A percentile compares a stretch with the other conserved stretches of the same genome.
These are phyloP conservation scores for Linnemannia exigua DNA, from an alignment of 192 early-diverging fungal genomes.

Conservation along the genomic window DNA sequence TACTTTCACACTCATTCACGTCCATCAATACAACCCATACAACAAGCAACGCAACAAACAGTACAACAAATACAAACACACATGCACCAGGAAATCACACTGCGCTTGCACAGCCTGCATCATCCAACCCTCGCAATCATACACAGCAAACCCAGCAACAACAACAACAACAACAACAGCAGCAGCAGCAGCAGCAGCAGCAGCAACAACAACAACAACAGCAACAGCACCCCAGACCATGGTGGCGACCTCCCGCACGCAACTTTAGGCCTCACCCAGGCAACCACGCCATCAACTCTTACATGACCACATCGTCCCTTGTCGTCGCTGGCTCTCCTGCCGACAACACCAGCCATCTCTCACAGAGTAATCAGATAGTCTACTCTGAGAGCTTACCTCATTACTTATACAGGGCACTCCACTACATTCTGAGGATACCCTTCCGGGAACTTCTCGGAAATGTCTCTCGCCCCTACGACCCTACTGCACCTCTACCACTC, in stretches of 20 bases:
- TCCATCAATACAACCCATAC: not conserved
- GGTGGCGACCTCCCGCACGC: slow-evolving; percentile 49
- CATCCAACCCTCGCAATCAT: not conserved
- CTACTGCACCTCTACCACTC: slow-evolving; percentile 20
- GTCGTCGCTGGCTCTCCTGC: not conserved
- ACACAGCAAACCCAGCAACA: not conserved
- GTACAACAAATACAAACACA: not conserved
- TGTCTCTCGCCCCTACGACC: slow-evolving; percentile 32
- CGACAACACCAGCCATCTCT: not conserved
- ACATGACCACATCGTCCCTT: not conserved
- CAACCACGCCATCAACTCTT: slow-evolving; percentile 18
- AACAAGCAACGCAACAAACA: slow-evolving; percentile 1
- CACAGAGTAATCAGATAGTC: not conserved
- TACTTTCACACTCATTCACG: not conserved
- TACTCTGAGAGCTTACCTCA: slow-evolving; percentile 20
- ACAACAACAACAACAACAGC: not conserved
- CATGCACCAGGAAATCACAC: not conserved
- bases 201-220: not conserved
- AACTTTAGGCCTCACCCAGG: slow-evolving; percentile 43
- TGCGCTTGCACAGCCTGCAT: not conserved
- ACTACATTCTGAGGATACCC: slow-evolving; percentile 47
- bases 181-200: not conserved
- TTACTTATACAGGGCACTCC: slow-evolving; percentile 31
- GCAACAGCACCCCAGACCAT: slow-evolving; percentile 6
- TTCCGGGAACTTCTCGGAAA: slow-evolving; percentile 48